Base-by-base conservation (phyloP, 2,329 filamentous ascomycete genomes). In the Clonostachys rhizophaga region DNA sequence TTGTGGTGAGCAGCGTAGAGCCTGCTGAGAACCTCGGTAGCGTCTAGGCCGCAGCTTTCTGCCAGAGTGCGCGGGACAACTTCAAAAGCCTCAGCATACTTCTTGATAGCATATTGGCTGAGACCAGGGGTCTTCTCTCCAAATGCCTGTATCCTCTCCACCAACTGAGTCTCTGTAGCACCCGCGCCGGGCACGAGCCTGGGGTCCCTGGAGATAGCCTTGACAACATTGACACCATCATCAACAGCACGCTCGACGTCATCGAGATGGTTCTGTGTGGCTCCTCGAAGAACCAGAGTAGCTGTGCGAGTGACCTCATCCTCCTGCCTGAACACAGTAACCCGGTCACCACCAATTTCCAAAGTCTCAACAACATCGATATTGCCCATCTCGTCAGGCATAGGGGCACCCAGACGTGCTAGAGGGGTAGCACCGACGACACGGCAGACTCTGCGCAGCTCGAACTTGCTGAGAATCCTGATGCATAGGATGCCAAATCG, bases 381-480 rank as follows among this genome's bases (percentile, higher is more conserved):
- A 58, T 72, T 87, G 54, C 94, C 94, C 91, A 96, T 97, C 78
- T 99, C 94, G 58, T 99, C 94, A n/a, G 95, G 94, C 94, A 99
- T 99, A 41, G 94, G 94, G 14, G 95, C 94, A 54, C 94, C 94
- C 43, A 99, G 78, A 59, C 94, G 87, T 46, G 95, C 95, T 52
- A 99, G 80, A n/a, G 94, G 94, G 13, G 94, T 96, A 48, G 94
- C 94, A 52, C 92, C 92, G 45, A 97, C 92, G 20, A 99, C 94
- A 52, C 94, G 87, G 79, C 95, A 99, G 60, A 97, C 77, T 61
- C 94, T 83, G 58, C 94, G 86, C 51, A 99, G 83, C 72, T 99
- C 94, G 62, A 97, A 99, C 72, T 99, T 99, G 73, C 91, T 96
- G 60, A 97, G 83, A 56, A 99, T 86, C 71, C 96, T 95, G 76